Base-by-base conservation (phyloP, 1,284 basidiomycete genomes). In the Hymenochaete sp. region DNA sequence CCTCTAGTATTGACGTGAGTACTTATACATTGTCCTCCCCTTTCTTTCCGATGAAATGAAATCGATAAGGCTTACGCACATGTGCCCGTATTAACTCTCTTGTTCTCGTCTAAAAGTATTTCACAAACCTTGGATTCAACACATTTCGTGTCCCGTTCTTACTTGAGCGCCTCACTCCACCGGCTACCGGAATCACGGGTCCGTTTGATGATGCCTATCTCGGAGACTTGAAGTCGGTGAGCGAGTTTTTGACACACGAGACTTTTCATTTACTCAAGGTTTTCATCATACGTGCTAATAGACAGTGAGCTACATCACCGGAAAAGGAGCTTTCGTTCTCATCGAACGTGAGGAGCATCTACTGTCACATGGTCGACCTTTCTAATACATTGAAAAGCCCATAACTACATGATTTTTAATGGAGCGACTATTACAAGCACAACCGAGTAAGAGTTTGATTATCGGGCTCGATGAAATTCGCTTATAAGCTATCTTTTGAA, bases 361-460 rank as follows among this genome's bases (percentile, higher is more conserved):
- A 24, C 26, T 11, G 13, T 42, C 28, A 33, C 19, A 32, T 35
- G 28, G 39, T 42, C 19, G 48, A 32, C n/a, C 45, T 39, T 50
- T 6, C 52, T 32, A 29, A 44, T 44, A 22, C 37, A 3, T 42
- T 13, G 47, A 21, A 21, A 43, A 73, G 72, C 75, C 31, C 75
- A 77, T 62, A 78, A 77, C 62, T 79, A 58, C 61, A 72, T 77
- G 71, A 70, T 68, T 43, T 79, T 73, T 66, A 75, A 76, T 53
- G 67, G 67, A 44, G 59, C 57, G 19, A 57, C 67, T 16, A 74
- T 78, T 55, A 66, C 67, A 38, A 70, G 65, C 61, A 70, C 69
- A 19, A 61, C 66, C 29, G 59, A 65, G 71, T 75, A 52, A 60
- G 71, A 60, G 13, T 36, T 44, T 25, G 21, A 13, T 38, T 25